Evolutionary conservation across 164 flowering plant genomes (phyloP), one percentile per base, ranked within the genome.

Genomic region (Annona cherimola): DNA sequence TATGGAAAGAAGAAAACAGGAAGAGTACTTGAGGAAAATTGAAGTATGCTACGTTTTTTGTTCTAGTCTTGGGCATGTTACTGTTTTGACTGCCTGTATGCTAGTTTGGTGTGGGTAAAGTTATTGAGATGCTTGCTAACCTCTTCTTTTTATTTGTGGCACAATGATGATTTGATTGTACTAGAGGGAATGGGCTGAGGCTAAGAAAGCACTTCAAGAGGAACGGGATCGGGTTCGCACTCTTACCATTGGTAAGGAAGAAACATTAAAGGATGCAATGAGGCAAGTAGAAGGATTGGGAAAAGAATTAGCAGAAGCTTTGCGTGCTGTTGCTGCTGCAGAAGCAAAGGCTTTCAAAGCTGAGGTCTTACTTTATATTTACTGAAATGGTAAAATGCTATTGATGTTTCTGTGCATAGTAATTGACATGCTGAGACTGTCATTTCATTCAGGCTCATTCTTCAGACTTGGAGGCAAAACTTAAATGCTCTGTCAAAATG

Each of bases 131-230:
- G 35, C 35, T 26, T 26, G 35, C 35, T 26, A 1, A 26, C 35
- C 35, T 26, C 35, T 26, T 26, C 35, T 26, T 26, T 26, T 26
- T 50, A 50, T 50, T 50, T 50, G 14, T 50, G 57, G 57, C 14
- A 50, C 9, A 50, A 50, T 26, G 35, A 50, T 50, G 57, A 50
- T 8, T 50, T 16, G 9, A 50, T 9, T 50, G 14, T 50, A 63
- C 19, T 81, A 94, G 96, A 89, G 84, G 76, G 99, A 95, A 73
- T 91, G 96, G 97, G 96, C 97, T 81, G 94, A 93, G 77, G 93
- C 86, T 26, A 95, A 89, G 82, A 90, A 84, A 68, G 96, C 91
- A 79, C 87, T 95, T 54, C 94, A 91, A 71, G 92, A 86, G 77
- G 93, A 90, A 76, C 83, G 94, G 57, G 84, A 89, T 68, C 89